Conservation (phyloP, 2,329 filamentous ascomycete species). For the Coniochaeta sp. region DNA sequence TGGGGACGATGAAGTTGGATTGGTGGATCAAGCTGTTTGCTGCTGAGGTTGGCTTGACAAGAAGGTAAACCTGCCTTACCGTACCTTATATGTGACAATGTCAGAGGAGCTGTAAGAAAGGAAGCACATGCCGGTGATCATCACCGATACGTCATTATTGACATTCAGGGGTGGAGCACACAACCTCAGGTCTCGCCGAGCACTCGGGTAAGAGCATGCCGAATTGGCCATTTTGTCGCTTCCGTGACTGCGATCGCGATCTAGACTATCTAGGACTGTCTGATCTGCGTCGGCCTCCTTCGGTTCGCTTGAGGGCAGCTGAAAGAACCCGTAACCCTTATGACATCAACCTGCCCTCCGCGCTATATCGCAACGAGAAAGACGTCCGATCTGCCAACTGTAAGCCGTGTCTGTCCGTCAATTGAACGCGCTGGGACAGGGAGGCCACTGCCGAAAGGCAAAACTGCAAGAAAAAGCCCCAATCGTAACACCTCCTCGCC, state of each 20-base stretch:
- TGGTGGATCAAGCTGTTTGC: no score
- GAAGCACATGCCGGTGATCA: background rate
- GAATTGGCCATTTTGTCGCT: background rate
- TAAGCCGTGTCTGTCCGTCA: background rate
- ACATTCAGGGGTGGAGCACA: background rate
- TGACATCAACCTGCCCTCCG: background rate
- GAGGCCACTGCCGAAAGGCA: background rate
- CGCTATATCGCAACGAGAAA: background rate
- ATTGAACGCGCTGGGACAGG: background rate
- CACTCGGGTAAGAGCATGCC: background rate
- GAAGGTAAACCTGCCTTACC: no score
- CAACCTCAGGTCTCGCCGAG: background rate
- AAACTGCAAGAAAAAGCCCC: background rate
- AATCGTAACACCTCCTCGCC: background rate
- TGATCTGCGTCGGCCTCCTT: no score
- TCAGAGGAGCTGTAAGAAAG: background rate
- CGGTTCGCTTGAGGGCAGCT: no score
- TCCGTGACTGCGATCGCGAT: background rate
- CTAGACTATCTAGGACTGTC: background rate
- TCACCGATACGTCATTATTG: constrained; percentile 1
- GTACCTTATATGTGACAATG: no score
- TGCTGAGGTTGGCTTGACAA: no score
- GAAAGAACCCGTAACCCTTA: no score
- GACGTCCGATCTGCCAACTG: background rate
- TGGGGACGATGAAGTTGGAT: no score